These are phyloP conservation scores for Syncephalastrum sp. DNA, from an alignment of 371 early-diverging fungal genomes.

Conservation along the genomic window DNA sequence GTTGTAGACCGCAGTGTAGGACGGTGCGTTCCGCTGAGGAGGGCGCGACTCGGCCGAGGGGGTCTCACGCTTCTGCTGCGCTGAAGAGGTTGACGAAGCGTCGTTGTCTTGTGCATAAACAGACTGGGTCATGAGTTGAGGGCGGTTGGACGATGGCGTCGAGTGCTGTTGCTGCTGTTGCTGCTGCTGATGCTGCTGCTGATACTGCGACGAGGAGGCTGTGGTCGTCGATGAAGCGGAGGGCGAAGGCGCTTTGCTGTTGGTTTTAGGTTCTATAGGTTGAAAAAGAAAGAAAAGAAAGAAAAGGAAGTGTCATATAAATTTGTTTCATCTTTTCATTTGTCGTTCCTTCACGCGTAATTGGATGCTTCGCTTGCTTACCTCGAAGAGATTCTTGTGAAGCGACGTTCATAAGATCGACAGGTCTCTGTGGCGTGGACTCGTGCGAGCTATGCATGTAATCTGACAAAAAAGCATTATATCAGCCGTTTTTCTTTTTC, in stretches of 20 bases:
- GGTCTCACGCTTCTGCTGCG: background rate
- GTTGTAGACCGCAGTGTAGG: slow-evolving; percentile 22
- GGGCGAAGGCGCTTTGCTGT: slow-evolving; percentile 2
- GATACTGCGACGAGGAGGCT: background rate
- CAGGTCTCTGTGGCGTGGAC: too few relatives aligned
- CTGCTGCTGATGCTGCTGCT: background rate
- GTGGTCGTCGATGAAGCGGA: slow-evolving; percentile 4
- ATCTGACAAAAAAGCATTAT: too few relatives aligned
- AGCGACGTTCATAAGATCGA: too few relatives aligned
- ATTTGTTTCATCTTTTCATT: slow-evolving; percentile 1
- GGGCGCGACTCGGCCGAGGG: too few relatives aligned
- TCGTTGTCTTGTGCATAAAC: slow-evolving; percentile 7
- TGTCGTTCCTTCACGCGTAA: background rate
- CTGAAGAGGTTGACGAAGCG: slow-evolving; percentile 9
- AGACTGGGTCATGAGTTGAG: slow-evolving; percentile 8
- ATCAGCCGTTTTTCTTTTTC: background rate
- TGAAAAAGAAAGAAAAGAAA: background rate
- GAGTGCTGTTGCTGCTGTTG: slow-evolving; percentile 10
- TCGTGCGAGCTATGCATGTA: too few relatives aligned
- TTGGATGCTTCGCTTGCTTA: background rate
- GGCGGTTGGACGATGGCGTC: background rate
- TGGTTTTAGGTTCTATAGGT: background rate
- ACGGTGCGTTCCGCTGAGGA: slow-evolving; percentile 3
- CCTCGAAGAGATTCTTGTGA: too few relatives aligned
- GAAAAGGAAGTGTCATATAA: background rate